phyloP scores from a whole-genome alignment of 2,329 filamentous ascomycete species.

The Cladosporium sp. region DNA sequence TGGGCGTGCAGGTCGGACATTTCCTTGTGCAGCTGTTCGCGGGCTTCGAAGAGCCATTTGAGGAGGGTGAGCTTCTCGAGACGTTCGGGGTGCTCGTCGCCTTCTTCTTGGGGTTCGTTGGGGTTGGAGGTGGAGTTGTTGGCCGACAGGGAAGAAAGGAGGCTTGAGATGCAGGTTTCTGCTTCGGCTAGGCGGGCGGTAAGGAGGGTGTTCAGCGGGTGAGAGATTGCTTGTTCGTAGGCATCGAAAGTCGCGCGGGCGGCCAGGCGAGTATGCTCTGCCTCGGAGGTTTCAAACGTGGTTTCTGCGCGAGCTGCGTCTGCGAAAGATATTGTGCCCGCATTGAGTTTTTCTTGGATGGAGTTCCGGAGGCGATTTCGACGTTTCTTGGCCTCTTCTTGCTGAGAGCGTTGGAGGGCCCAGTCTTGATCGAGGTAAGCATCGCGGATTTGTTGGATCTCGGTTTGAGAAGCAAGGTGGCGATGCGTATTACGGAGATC shows the following conservation, averaged over 20 bases:
- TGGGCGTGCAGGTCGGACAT: slow-evolving; percentile 80
- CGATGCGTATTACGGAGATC: slow-evolving; percentile 70
- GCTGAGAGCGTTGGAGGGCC: slow-evolving; percentile 43
- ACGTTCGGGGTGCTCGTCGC: slow-evolving; percentile 89
- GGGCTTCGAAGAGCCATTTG: slow-evolving; percentile 94
- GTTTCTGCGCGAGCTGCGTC: slow-evolving; percentile 74
- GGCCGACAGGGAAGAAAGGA: slow-evolving; percentile 68
- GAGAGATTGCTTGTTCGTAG: slow-evolving; percentile 79
- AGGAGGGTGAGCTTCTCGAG: slow-evolving; percentile 90
- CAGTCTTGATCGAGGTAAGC: slow-evolving; percentile 28
- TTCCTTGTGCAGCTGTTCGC: slow-evolving; percentile 81
- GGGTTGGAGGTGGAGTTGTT: slow-evolving; percentile 66
- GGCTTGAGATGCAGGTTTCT: slow-evolving; percentile 70
- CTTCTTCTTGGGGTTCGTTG: slow-evolving; percentile 87
- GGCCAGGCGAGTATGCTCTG: slow-evolving; percentile 64
- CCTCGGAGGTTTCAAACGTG: slow-evolving; percentile 67
- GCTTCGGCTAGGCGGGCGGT: slow-evolving; percentile 70
- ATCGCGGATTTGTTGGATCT: slow-evolving; percentile 55
- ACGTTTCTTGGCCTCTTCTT: slow-evolving; percentile 28
- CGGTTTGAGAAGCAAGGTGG: slow-evolving; percentile 67
- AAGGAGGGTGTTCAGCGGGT: slow-evolving; percentile 75
- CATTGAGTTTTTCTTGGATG: slow-evolving; percentile 72
- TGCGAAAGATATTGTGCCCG: slow-evolving; percentile 74
- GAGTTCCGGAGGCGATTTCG: slow-evolving; percentile 35
- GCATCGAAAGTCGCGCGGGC: slow-evolving; percentile 77